Conservation (phyloP, 2,329 filamentous ascomycete genomes). For the Fusarium haematococcum region DNA sequence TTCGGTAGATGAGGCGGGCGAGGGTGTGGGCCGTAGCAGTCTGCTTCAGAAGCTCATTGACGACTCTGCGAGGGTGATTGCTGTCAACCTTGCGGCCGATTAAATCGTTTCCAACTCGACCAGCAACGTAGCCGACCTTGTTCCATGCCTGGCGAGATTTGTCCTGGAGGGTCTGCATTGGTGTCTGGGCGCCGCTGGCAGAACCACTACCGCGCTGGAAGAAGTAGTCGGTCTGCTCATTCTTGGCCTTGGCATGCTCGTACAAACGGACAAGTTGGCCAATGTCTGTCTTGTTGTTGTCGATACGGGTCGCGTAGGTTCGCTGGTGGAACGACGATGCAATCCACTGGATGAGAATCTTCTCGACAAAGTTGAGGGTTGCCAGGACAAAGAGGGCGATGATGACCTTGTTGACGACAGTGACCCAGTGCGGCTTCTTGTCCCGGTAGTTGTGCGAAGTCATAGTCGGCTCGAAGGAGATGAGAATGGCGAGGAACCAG, state of each 20-base stretch:
- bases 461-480: slow-evolving; percentile 88
- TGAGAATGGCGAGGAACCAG: slow-evolving; percentile 88
- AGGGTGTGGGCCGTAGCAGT: slow-evolving; percentile 83
- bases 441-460: slow-evolving; percentile 59
- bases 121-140: slow-evolving; percentile 87
- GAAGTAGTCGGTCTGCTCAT: slow-evolving; percentile 65
- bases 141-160: slow-evolving; percentile 81
- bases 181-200: slow-evolving; percentile 76
- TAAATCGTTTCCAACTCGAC: slow-evolving; percentile 89
- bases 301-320: slow-evolving; percentile 91
- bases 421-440: slow-evolving; percentile 75
- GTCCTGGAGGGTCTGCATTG: slow-evolving; percentile 77
- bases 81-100: slow-evolving; percentile 80
- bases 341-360: slow-evolving; percentile 94
- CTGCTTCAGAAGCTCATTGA: slow-evolving; percentile 79
- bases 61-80: slow-evolving; percentile 86
- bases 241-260: slow-evolving; percentile 81
- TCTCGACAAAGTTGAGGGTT: slow-evolving; percentile 86
- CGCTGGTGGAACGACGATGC: slow-evolving; percentile 92
- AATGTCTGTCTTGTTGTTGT: slow-evolving; percentile 92
- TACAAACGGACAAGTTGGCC: slow-evolving; percentile 66
- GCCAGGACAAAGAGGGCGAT: slow-evolving; percentile 85
- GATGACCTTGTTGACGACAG: slow-evolving; percentile 85
- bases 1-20: slow-evolving; percentile 88
- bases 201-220: slow-evolving; percentile 57